Base-by-base conservation (phyloP, 306 rosid genomes). In the Cucurbita moschata region DNA sequence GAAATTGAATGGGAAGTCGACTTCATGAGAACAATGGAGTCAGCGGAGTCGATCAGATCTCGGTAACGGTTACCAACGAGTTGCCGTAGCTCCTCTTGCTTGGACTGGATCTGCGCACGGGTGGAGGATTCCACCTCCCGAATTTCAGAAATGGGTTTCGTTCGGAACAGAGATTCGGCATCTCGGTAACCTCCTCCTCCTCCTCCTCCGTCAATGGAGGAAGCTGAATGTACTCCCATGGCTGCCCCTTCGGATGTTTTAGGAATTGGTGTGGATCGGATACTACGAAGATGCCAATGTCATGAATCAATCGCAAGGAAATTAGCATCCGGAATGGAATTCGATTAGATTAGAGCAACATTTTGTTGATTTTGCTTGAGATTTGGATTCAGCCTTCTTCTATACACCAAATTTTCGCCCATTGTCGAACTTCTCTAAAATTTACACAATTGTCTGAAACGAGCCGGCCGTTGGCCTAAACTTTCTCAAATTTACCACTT, bases 41-140 rank as follows among this genome's bases (percentile, higher is more conserved):
- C 97, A 43, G 99, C 99, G 2, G 97, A 94, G 82, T 94, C 97
- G 37, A 94, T 94, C 76, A 94, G 97, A 76, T 91, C 99, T 19
- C 99, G 96, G 77, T 94, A 94, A 10, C 99, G 96, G 47, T 85
- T 89, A 4, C 99, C 99, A 15, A 94, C 96, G 10, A 91, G 96
- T 64, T 89, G 97, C n/a, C 97, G 92, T 81, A 94, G 97, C 87
- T 94, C 99, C 83, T 91, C 99, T 67, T 85, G 90, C 85, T 94
- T 94, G 72, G 87, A 86, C 47, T 91, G 96, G 96, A 94, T 94
- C 87, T 86, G 96, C 40, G 76, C 74, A 23, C 91, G 90, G 8
- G 92, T 94, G 15, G 78, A 67, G 38, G 88, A 53, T 77, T 94
- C 99, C 30, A 80, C 89, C 77, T 86, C 84, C 0, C 96, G 89